These are phyloP conservation scores for Thraustochytrium sp. DNA, from an alignment of 352 stramenopile genomes.

Conservation along the genomic window DNA sequence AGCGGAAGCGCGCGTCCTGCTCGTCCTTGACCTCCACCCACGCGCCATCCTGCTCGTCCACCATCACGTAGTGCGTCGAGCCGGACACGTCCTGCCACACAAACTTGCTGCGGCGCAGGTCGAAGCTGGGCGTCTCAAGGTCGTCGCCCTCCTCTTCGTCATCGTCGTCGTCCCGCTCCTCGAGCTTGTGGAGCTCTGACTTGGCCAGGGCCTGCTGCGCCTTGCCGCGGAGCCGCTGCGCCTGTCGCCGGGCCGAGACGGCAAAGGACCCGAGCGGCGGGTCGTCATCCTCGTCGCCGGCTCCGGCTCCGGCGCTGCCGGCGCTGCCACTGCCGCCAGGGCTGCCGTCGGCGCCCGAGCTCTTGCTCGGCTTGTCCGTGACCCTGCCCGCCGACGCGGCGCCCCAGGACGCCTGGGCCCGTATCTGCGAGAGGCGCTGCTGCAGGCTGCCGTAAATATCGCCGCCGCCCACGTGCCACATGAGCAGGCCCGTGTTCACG, in stretches of 20 bases:
- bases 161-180: neutral
- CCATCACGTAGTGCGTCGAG: neutral
- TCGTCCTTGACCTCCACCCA: neutral
- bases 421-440: neutral
- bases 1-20: neutral
- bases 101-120: neutral
- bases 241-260: neutral
- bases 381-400: neutral
- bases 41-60: neutral
- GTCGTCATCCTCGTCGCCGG: neutral
- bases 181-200: neutral
- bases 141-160: neutral
- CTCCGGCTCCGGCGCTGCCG: neutral
- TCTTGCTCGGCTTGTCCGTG: neutral
- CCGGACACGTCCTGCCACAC: constrained; percentile 3
- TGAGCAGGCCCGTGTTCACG: constrained; percentile 18
- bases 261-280: neutral
- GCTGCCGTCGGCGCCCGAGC: no score
- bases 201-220: neutral
- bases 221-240: neutral
- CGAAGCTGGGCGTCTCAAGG: neutral
- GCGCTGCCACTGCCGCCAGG: no score
- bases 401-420: neutral
- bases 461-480: constrained; percentile 4
- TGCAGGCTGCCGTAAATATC: neutral